phyloP scores from a whole-genome alignment of 495 filamentous ascomycete genomes.

The Hypoxylon fuscum region DNA sequence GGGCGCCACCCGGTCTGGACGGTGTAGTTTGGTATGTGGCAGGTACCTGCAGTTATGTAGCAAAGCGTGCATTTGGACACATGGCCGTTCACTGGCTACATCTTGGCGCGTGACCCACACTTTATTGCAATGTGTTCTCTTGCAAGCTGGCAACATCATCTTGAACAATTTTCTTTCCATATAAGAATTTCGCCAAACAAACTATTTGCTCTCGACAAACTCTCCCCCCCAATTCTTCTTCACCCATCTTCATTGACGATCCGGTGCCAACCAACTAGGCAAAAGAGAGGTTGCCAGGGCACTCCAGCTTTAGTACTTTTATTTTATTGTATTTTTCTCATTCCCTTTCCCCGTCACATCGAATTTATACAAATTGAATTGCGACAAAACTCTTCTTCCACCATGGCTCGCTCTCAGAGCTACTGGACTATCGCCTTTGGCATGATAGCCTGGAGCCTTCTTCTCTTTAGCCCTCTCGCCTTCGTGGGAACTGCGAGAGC shows the following conservation, averaged over 20 bases:
- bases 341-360: slow-evolving; percentile 3
- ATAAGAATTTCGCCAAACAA: slow-evolving; percentile 27
- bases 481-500: slow-evolving; percentile 80
- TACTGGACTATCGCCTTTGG: slow-evolving; percentile 67
- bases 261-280: slow-evolving; percentile 22
- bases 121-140: slow-evolving; percentile 45
- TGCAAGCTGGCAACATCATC: slow-evolving; percentile 42
- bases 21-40: no score
- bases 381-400: slow-evolving; percentile 34
- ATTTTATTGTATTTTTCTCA: not conserved
- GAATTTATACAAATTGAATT: slow-evolving; percentile 19
- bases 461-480: slow-evolving; percentile 76
- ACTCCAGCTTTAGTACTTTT: slow-evolving; percentile 16
- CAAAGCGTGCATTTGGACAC: slow-evolving; percentile 10
- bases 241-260: slow-evolving; percentile 6
- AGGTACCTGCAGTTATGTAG: slow-evolving; percentile 12
- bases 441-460: slow-evolving; percentile 82
- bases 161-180: slow-evolving; percentile 23
- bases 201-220: slow-evolving; percentile 21
- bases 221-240: slow-evolving; percentile 20
- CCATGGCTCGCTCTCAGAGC: slow-evolving; percentile 65
- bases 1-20: no score
- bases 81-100: not conserved
- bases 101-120: slow-evolving; percentile 35
- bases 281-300: slow-evolving; percentile 25